Evolutionary conservation across 345 rosid species (phyloP).

Genomic region (Punica granatum): DNA sequence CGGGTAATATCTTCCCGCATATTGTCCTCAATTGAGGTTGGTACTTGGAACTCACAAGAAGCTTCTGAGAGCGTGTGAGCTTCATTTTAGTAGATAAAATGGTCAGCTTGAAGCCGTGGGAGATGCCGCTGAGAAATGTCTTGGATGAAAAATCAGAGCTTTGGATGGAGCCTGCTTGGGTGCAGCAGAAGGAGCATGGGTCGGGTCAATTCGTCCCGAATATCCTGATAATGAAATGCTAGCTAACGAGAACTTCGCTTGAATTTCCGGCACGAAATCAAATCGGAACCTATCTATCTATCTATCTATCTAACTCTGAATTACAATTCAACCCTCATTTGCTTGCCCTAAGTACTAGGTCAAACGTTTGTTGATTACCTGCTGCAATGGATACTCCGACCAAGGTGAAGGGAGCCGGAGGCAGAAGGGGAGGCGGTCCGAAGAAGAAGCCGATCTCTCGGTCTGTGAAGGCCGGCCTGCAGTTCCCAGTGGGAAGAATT

Average conservation of each 20-base stretch:
- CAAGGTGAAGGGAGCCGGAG: constrained; percentile 51
- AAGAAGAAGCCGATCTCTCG: constrained; percentile 72
- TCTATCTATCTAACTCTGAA: no score
- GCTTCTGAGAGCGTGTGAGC: constrained; percentile 20
- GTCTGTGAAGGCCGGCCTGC: constrained; percentile 61
- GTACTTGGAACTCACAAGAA: constrained; percentile 15
- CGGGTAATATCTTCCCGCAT: constrained; percentile 14
- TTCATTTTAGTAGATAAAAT: background rate
- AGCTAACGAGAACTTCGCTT: no score
- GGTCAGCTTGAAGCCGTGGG: no score
- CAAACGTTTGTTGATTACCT: background rate
- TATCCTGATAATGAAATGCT: no score
- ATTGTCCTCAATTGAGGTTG: constrained; percentile 13
- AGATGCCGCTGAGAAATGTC: no score
- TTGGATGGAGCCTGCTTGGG: no score
- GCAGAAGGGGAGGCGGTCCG: constrained; percentile 66
- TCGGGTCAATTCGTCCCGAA: no score
- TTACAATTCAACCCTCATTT: background rate
- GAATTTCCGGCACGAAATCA: background rate
- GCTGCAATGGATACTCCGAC: constrained; percentile 35
- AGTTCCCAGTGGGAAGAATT: constrained; percentile 74
- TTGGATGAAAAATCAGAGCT: no score
- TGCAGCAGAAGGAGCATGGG: no score
- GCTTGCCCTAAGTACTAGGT: background rate
- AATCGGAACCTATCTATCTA: background rate